phyloP scores from a whole-genome alignment of 139 green algal genomes.

The Zygnema circumcarinatum region DNA sequence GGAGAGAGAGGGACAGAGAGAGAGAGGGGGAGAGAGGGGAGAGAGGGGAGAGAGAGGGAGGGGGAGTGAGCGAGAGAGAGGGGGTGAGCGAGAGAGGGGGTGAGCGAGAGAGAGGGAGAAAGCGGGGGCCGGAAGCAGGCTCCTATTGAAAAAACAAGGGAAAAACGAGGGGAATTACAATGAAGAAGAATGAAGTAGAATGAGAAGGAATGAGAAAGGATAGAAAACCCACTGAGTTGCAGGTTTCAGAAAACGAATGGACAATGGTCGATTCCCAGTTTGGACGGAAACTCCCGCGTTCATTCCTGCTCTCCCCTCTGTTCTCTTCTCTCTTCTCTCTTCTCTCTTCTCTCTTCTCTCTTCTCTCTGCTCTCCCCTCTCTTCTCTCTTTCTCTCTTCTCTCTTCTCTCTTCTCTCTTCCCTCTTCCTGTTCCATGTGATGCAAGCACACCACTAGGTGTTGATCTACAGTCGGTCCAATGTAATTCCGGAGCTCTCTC shows the following conservation, averaged over 20 bases:
- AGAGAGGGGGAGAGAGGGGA: too few species aligned
- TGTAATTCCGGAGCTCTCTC: slow-evolving; percentile 18
- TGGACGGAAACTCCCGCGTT: neutral
- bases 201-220: too few species aligned
- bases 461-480: slow-evolving; percentile 39
- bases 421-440: neutral
- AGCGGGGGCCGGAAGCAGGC: neutral
- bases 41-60: too few species aligned
- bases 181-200: too few species aligned
- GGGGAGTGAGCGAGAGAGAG: too few species aligned
- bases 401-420: neutral
- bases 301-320: neutral
- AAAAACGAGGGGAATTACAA: neutral
- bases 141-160: neutral
- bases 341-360: slow-evolving; percentile 24
- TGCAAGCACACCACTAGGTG: slow-evolving; percentile 7
- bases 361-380: neutral
- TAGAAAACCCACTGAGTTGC: neutral
- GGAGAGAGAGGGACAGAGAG: too few species aligned
- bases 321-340: slow-evolving; percentile 11
- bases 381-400: neutral
- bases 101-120: too few species aligned
- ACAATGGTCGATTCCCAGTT: neutral
- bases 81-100: too few species aligned
- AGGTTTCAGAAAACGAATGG: neutral